phyloP scores from a whole-genome alignment of 306 rosid genomes.

The Aeschynomene evenia region DNA sequence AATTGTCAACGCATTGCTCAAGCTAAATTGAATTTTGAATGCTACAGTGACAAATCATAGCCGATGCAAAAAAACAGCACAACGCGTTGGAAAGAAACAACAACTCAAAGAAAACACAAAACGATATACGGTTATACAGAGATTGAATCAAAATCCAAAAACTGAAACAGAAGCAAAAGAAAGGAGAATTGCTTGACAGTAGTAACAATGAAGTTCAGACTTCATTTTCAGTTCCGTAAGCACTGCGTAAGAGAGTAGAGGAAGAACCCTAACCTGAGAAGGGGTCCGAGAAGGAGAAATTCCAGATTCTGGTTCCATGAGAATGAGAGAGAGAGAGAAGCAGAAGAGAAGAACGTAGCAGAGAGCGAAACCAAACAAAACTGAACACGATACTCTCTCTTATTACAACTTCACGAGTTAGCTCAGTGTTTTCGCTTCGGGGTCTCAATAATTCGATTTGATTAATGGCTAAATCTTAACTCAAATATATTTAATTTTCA shows the following conservation, averaged over 20 bases:
- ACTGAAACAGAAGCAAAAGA: background rate
- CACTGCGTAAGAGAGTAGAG: background rate
- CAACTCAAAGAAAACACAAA: background rate
- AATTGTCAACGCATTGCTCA: background rate
- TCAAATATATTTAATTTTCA: no score
- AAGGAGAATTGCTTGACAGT: background rate
- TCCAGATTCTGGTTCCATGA: constrained; percentile 61
- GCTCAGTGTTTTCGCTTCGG: background rate
- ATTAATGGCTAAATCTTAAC: no score
- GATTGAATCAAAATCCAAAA: background rate
- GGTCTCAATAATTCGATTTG: background rate
- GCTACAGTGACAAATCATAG: background rate
- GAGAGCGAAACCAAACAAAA: background rate
- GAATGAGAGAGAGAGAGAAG: background rate
- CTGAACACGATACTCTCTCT: background rate
- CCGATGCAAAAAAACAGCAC: background rate
- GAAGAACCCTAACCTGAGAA: constrained; percentile 42
- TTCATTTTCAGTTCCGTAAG: background rate
- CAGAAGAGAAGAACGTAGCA: background rate
- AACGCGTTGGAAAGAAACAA: background rate
- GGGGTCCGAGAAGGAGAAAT: constrained; percentile 39
- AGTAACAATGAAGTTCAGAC: background rate
- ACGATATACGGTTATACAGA: background rate
- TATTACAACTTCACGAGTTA: background rate
- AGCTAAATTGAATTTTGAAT: background rate